Percentiles rank a stretch among this genome's conserved stretches.
Conservation (phyloP, 306 rosid species). For the Dryas drummondii region DNA sequence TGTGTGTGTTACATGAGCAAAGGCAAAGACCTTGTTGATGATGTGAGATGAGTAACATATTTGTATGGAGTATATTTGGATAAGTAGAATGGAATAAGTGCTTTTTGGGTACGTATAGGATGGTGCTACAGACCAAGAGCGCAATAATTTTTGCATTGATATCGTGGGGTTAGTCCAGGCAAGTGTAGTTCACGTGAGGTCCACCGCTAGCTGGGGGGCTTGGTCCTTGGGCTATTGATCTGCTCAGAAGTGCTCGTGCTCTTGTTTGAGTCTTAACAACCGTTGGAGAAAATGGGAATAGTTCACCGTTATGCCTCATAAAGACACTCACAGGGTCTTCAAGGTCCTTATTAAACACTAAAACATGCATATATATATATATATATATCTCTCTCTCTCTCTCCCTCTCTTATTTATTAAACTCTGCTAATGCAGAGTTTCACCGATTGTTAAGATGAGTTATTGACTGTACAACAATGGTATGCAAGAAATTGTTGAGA, state of each 20-base stretch:
- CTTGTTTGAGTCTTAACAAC: background rate
- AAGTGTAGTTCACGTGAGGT: slow-evolving; percentile 15
- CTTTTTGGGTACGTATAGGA: background rate
- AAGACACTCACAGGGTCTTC: slow-evolving; percentile 29
- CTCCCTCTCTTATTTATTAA: no score
- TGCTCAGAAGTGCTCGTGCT: background rate
- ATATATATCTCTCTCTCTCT: no score
- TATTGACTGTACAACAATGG: no score
- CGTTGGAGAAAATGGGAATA: slow-evolving; percentile 5
- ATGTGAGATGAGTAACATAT: background rate
- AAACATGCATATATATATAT: no score
- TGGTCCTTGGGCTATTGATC: background rate
- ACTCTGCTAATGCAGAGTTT: no score
- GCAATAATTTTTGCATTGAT: background rate
- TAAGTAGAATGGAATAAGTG: background rate
- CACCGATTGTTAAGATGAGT: no score
- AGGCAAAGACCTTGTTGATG: background rate
- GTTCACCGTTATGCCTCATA: slow-evolving; percentile 30
- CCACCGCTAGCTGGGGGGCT: slow-evolving; percentile 19
- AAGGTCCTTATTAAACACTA: slow-evolving; percentile 1
- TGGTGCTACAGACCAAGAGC: background rate
- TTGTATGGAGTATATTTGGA: background rate
- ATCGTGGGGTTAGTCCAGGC: background rate
- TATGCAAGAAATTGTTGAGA: no score
- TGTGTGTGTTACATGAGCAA: background rate